A percentile compares a stretch with the other conserved stretches of the same genome.
Conservation (phyloP, 2,329 filamentous ascomycete genomes). For the Alternaria hordeiaustralica region DNA sequence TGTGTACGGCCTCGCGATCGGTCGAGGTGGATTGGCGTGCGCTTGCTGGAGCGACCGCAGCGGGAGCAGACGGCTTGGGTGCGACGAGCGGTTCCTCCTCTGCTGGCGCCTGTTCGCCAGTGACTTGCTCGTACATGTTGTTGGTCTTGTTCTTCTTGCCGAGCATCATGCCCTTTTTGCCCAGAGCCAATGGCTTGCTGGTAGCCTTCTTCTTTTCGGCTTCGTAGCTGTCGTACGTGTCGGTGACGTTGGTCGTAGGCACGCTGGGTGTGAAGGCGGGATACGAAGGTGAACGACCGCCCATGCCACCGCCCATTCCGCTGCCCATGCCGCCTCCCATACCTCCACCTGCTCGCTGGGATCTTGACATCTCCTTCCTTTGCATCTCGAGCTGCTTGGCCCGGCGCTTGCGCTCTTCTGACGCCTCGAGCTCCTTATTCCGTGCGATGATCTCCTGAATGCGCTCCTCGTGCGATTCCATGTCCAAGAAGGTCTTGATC, state of each 20-base stretch:
- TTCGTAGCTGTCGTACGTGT: slow-evolving; percentile 92
- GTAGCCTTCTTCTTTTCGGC: slow-evolving; percentile 95
- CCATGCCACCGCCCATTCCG: slow-evolving; percentile 52
- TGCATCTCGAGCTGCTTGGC: slow-evolving; percentile 99
- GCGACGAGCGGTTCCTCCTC: slow-evolving; percentile 82
- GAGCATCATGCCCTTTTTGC: slow-evolving; percentile 98
- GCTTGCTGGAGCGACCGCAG: slow-evolving; percentile 60
- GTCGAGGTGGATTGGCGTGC: slow-evolving; percentile 69
- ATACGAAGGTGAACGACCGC: slow-evolving; percentile 79
- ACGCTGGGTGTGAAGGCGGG: slow-evolving; percentile 85
- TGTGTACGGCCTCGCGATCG: slow-evolving; percentile 84
- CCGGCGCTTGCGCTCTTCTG: slow-evolving; percentile 96
- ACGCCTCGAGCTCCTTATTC: slow-evolving; percentile 99
- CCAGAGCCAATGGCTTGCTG: slow-evolving; percentile 77
- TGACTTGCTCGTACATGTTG: slow-evolving; percentile 95
- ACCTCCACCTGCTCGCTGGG: slow-evolving; percentile 59
- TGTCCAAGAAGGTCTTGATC: slow-evolving; percentile 98
- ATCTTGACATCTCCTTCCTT: slow-evolving; percentile 90
- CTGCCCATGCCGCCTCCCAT: slow-evolving; percentile 40
- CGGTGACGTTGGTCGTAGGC: slow-evolving; percentile 70
- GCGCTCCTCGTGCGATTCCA: slow-evolving; percentile 98
- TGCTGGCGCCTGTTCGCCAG: slow-evolving; percentile 80
- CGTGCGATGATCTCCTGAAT: slow-evolving; percentile 77
- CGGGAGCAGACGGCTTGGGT: slow-evolving; percentile 58
- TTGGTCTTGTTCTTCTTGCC: slow-evolving; percentile 99